Conservation (phyloP, 2,329 filamentous ascomycete genomes). For the Diplodia corticola region DNA sequence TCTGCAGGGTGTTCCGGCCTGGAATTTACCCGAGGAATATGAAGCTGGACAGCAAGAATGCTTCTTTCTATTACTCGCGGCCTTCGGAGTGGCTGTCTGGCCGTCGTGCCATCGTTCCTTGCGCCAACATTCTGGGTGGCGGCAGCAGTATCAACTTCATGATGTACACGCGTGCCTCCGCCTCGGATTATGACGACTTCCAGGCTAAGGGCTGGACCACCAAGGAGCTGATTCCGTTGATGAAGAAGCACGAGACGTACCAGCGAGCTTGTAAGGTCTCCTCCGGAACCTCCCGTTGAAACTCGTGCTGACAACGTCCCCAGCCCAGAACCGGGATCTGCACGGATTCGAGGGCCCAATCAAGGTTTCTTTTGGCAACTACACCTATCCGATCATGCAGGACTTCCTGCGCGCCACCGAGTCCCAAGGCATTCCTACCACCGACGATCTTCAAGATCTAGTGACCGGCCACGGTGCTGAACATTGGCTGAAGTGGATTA, state of each 20-base stretch:
- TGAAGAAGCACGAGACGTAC: constrained; percentile 81
- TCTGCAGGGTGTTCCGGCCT: constrained; percentile 67
- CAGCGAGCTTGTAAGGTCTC: constrained; percentile 56
- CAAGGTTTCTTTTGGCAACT: constrained; percentile 77
- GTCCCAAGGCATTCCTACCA: constrained; percentile 71
- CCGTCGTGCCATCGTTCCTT: constrained; percentile 71
- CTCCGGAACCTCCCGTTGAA: neutral
- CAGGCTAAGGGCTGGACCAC: constrained; percentile 78
- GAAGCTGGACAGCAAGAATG: constrained; percentile 78
- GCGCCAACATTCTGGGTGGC: constrained; percentile 70
- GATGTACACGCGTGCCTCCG: constrained; percentile 73
- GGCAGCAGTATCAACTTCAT: constrained; percentile 78
- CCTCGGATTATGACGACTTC: constrained; percentile 76
- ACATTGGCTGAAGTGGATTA: constrained; percentile 87
- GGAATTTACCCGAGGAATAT: constrained; percentile 78
- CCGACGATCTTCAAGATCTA: constrained; percentile 75
- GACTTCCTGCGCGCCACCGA: constrained; percentile 74
- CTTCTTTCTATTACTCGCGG: constrained; percentile 77
- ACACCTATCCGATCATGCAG: constrained; percentile 79
- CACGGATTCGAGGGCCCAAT: constrained; percentile 80
- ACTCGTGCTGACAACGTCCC: constrained; percentile 34
- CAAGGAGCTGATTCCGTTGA: constrained; percentile 71
- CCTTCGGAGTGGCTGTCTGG: constrained; percentile 72
- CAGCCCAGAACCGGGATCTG: constrained; percentile 57
- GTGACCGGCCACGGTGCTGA: constrained; percentile 68